Evolutionary conservation across 805 yeast species (phyloP), one percentile per base, ranked within the genome.

Genomic region (Kodamaea fukazawae): DNA sequence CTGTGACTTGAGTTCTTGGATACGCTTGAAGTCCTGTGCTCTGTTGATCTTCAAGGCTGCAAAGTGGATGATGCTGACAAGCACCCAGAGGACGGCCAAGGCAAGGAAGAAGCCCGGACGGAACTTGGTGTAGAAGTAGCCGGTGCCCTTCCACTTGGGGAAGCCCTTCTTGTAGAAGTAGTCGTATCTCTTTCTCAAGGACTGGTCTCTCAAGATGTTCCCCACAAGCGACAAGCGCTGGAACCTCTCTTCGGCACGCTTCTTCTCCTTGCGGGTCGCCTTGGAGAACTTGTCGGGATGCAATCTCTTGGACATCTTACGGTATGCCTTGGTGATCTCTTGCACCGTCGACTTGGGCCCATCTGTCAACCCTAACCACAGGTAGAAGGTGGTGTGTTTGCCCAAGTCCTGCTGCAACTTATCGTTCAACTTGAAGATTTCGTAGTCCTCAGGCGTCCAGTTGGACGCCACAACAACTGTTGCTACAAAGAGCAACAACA

Each of bases 131-230:
- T 83, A 78, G 46, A 70, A 70, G 68, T 84, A 78, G 38, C 78
- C 86, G 14, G 79, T 72, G 11, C 81, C 86, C 42, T 80, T 79
- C 76, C 85, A 87, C 45, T 73, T 71, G 5, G 99, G 98, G 63
- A 93, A 91, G 6, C 98, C 97, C 49, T 78, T 75, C 31, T 76
- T 70, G 39, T 86, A 67, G 62, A 86, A 93, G 60, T 79, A 89
- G 60, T 93, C 98, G 60, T 93, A 93, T 6, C 88, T 72, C 46
- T 81, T 77, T 42, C 71, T 71, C 40, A 78, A 76, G 16, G 75
- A 63, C 15, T 54, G 57, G 41, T 69, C 71, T 48, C 91, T 73
- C 34, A 90, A 68, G 40, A 90, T 81, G 53, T 84, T 78, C 25
- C 89, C 83, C 15, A 87, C 85, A 18, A 81, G 60, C 25, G 93